Evolutionary conservation across 768 basidiomycete species (phyloP).

Genomic region (Rhizopogon vulgaris): DNA sequence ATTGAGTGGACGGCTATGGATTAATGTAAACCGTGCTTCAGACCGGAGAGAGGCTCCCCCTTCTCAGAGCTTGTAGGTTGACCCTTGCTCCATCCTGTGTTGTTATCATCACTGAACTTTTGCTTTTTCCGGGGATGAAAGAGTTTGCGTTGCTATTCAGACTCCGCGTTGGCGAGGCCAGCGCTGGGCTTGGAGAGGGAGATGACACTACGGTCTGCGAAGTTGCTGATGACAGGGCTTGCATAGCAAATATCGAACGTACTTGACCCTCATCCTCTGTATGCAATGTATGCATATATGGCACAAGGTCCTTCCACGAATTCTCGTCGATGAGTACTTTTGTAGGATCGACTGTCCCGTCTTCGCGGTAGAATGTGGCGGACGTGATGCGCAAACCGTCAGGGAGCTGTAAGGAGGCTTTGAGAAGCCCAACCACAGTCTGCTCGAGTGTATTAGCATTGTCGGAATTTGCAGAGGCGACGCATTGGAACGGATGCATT

Average conservation of each 20-base stretch:
- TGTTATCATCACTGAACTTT: slow-evolving; percentile 15
- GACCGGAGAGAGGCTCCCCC: slow-evolving; percentile 14
- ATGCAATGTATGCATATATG: slow-evolving; percentile 25
- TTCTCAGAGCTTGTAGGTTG: slow-evolving; percentile 12
- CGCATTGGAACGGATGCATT: background rate
- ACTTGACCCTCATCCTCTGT: slow-evolving; percentile 22
- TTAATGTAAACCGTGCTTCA: background rate
- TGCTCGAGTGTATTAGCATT: background rate
- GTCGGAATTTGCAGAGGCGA: background rate
- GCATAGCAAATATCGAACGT: slow-evolving; percentile 1
- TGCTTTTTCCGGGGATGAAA: slow-evolving; percentile 15
- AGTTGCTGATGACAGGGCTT: slow-evolving; percentile 4
- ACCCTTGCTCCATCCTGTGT: slow-evolving; percentile 13
- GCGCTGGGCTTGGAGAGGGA: background rate
- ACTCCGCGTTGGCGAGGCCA: slow-evolving; percentile 3
- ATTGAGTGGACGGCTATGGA: background rate
- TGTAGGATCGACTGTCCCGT: slow-evolving; percentile 20
- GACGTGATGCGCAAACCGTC: slow-evolving; percentile 14
- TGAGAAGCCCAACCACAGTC: slow-evolving; percentile 23
- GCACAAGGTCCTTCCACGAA: slow-evolving; percentile 26
- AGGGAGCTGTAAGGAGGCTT: slow-evolving; percentile 14
- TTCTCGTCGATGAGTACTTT: slow-evolving; percentile 23
- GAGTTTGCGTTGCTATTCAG: slow-evolving; percentile 21
- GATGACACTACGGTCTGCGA: background rate
- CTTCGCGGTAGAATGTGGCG: slow-evolving; percentile 25